Evolutionary conservation across 768 basidiomycete species (phyloP), one percentile per base, ranked within the genome.

Genomic region (Tricholoma furcatifolium): DNA sequence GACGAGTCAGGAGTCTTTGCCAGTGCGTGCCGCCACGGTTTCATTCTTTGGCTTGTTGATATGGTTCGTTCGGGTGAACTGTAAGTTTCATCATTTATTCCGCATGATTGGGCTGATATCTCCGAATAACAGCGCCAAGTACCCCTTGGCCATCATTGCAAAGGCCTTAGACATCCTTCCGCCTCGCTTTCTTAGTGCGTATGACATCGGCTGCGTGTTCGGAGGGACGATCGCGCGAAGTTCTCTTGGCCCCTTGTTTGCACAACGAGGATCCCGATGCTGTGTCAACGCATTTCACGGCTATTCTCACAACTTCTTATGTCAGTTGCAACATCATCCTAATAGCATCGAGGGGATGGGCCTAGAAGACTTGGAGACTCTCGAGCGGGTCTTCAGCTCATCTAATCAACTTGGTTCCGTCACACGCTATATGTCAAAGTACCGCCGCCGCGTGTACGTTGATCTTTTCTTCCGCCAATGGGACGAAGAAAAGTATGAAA

Each of bases 1-100:
- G 54, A 70, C 2, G 68, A 74, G 60, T 67, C 69, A 0, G 74
- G 76, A 0, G 56, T 74, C 6, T 77, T 77, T 53, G 62, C 67
- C 0, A 50, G 57, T 52, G 62, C 62, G 3, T 75, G 73, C 45
- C 52, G 60, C 2, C 71, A 74, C 61, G 68, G 67, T 6, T 59
- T 70, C 0, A 55, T 67, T 21, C 45, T 68, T 3, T 59, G 58
- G 40, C 38, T 71, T 0, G 54, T 52, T 1, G 73, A 74, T 49
- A 70, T 73, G 69, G 43, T 71, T 7, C 36, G 43, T 11, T 70
- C 66, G 45, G 70, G 72, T 1, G 70, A 75, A 53, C 50, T 74
- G 73, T 73, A 59, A 53, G 71, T 66, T 24, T n/a, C 44, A 41
- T n/a, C 53, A 30, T 14, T 4, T 18, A 24, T 39, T 18, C n/a